phyloP scores from a whole-genome alignment of 306 rosid genomes.

The Vigna mungo region DNA sequence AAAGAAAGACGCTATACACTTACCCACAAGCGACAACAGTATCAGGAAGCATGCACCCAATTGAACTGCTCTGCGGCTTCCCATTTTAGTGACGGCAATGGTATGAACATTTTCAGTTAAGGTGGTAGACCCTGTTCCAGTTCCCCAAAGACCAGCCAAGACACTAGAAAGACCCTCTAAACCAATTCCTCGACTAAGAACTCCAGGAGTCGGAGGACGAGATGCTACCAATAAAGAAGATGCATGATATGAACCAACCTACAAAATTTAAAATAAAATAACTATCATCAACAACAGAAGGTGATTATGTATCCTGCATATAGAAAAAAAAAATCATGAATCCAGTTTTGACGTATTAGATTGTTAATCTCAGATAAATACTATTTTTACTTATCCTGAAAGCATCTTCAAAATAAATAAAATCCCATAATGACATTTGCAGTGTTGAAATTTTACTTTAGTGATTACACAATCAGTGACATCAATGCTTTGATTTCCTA shows the following conservation, averaged over 20 bases:
- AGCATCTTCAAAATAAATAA: conserved; percentile 15
- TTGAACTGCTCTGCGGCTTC: conserved; percentile 98
- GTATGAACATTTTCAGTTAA: conserved; percentile 97
- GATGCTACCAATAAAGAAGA: conserved; percentile 96
- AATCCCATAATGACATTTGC: neutral
- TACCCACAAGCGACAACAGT: conserved; percentile 85
- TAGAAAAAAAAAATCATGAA: conserved; percentile 1
- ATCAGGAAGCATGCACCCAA: conserved; percentile 83
- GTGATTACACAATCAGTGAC: conserved; percentile 4
- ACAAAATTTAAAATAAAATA: conserved; percentile 51
- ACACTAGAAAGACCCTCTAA: conserved; percentile 91
- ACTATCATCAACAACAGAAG: conserved; percentile 43
- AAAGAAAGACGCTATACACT: conserved; percentile 46
- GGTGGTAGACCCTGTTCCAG: conserved; percentile 94
- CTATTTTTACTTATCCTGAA: conserved; percentile 4
- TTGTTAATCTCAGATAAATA: conserved; percentile 21
- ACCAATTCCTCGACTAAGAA: conserved; percentile 96
- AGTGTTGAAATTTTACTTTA: neutral
- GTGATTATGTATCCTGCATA: conserved; percentile 21
- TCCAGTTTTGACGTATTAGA: conserved; percentile 13
- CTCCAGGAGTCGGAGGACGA: conserved; percentile 96
- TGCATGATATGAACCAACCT: conserved; percentile 99
- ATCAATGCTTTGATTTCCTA: conserved; percentile 11
- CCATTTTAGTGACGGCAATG: conserved; percentile 98
- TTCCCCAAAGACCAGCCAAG: conserved; percentile 99